These are phyloP conservation scores for Cydonia oblonga DNA, from an alignment of 331 rosid species.

Conservation along the genomic window DNA sequence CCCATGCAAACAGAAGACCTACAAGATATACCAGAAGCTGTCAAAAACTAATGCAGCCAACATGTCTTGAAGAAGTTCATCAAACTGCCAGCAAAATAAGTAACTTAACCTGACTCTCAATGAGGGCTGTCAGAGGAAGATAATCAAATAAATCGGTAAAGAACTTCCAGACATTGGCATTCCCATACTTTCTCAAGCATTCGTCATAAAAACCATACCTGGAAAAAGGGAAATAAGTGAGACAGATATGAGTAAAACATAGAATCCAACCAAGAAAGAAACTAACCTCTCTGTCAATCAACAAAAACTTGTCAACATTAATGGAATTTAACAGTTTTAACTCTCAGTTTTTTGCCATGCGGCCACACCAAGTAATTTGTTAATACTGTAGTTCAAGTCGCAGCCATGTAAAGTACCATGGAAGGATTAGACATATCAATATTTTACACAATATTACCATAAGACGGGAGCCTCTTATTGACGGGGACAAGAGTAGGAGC, in stretches of 20 bases:
- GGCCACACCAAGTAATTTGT: background rate
- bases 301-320: background rate
- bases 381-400: background rate
- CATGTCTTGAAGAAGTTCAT: background rate
- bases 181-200: conserved; percentile 97
- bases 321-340: background rate
- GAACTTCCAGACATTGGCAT: conserved; percentile 95
- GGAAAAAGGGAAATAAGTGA: conserved; percentile 26
- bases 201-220: conserved; percentile 98
- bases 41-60: background rate
- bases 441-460: background rate
- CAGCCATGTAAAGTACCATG: background rate
- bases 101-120: conserved; percentile 86
- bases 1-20: conserved; percentile 98
- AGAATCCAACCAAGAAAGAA: background rate
- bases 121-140: conserved; percentile 93
- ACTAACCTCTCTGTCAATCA: background rate
- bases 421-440: background rate
- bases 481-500: background rate
- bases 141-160: conserved; percentile 94
- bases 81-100: conserved; percentile 5
- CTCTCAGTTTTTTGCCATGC: background rate
- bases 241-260: conserved; percentile 3
- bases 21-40: conserved; percentile 20
- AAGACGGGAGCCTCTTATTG: background rate